phyloP scores from a whole-genome alignment of 2,329 filamentous ascomycete species.

The Pyrenochaeta sp. region DNA sequence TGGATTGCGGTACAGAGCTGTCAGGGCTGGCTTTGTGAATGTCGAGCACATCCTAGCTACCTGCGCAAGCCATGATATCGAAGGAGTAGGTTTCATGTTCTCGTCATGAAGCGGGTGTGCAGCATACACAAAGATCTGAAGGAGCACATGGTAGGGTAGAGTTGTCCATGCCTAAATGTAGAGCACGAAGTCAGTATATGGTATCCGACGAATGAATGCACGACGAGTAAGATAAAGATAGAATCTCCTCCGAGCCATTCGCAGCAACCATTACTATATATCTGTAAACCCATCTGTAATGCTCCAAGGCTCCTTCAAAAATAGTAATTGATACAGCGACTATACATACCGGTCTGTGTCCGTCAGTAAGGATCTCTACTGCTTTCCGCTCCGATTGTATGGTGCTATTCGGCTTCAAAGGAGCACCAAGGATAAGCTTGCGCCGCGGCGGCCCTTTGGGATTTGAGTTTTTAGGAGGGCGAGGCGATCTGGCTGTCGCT shows the following conservation, averaged over 20 bases:
- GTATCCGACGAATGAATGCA: no score
- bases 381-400: conserved; percentile 6
- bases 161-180: conserved; percentile 43
- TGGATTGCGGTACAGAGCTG: conserved; percentile 74
- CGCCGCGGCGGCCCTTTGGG: conserved; percentile 18
- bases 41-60: conserved; percentile 66
- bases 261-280: no score
- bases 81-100: conserved; percentile 54
- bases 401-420: conserved; percentile 34
- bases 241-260: no score
- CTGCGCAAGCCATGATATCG: conserved; percentile 70
- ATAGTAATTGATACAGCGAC: neutral
- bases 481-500: conserved; percentile 13
- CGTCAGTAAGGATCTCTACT: conserved; percentile 36
- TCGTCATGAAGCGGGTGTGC: conserved; percentile 65
- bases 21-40: conserved; percentile 77
- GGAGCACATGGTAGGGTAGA: conserved; percentile 74
- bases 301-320: neutral
- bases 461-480: conserved; percentile 15
- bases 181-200: neutral
- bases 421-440: conserved; percentile 32
- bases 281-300: neutral
- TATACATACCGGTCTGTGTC: conserved; percentile 25
- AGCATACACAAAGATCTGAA: conserved; percentile 74
- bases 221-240: no score